Evolutionary conservation across 768 basidiomycete species (phyloP).

Genomic region (Lactarius trivialis): DNA sequence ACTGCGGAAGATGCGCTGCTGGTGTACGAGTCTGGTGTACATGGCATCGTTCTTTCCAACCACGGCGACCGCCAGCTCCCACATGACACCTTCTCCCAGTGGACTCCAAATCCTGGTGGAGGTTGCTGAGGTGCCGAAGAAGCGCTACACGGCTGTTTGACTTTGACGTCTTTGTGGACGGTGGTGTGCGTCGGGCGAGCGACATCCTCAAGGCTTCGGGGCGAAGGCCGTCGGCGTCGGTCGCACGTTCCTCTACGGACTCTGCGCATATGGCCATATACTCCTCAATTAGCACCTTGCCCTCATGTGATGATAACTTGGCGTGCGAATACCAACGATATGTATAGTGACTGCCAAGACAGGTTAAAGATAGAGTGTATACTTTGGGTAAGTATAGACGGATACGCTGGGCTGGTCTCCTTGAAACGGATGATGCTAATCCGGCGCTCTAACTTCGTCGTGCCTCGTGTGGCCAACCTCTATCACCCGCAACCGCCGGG

Average conservation of each 20-base stretch:
- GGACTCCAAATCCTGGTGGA: constrained; percentile 47
- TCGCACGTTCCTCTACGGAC: constrained; percentile 67
- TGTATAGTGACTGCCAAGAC: not conserved
- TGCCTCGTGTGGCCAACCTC: not conserved
- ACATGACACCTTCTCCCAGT: constrained; percentile 35
- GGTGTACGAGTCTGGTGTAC: constrained; percentile 41
- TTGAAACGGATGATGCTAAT: not conserved
- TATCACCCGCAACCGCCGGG: not conserved
- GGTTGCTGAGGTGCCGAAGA: constrained; percentile 63
- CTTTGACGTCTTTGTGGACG: constrained; percentile 63
- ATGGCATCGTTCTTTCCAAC: constrained; percentile 50
- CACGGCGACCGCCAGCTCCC: constrained; percentile 55
- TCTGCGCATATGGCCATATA: constrained; percentile 69
- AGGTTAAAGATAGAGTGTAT: not conserved
- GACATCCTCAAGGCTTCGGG: constrained; percentile 83
- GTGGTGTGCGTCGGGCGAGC: constrained; percentile 88
- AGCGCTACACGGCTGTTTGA: constrained; percentile 70
- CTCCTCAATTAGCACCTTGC: not conserved
- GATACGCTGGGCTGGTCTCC: not conserved
- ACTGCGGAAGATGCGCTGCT: constrained; percentile 54
- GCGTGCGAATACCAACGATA: not conserved
- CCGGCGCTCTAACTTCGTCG: not conserved
- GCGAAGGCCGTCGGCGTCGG: constrained; percentile 52
- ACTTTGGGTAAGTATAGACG: not conserved
- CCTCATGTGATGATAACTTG: not conserved